Evolutionary conservation across 2,329 filamentous ascomycete species (phyloP).

Genomic region (Arachnomyces sp.): DNA sequence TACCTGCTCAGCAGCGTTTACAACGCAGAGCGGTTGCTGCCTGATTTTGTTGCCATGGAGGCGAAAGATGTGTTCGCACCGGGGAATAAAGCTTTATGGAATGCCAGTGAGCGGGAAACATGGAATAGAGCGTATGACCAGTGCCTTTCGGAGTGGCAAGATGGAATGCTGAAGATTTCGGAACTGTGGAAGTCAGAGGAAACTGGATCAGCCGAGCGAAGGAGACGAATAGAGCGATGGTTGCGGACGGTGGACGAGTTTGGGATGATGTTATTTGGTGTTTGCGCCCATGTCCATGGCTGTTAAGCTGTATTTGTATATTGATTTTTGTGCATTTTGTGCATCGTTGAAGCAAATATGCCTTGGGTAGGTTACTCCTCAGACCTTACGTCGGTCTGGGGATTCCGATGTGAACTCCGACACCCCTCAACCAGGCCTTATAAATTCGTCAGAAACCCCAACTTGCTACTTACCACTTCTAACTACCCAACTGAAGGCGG

Average conservation of each 20-base stretch:
- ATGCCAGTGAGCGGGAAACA: slow-evolving; percentile 23
- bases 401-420: too few relatives aligned
- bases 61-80: slow-evolving; percentile 40
- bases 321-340: too few relatives aligned
- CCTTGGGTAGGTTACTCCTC: too few relatives aligned
- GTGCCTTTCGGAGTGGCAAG: slow-evolving; percentile 37
- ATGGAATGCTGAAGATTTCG: slow-evolving; percentile 38
- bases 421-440: too few relatives aligned
- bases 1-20: slow-evolving; percentile 49
- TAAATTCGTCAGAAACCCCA: too few relatives aligned
- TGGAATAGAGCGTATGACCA: slow-evolving; percentile 42
- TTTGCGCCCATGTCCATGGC: slow-evolving; percentile 23
- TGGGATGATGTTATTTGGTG: slow-evolving; percentile 46
- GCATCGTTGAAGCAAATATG: too few relatives aligned
- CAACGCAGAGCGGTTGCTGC: slow-evolving; percentile 35
- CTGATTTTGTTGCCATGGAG: slow-evolving; percentile 45
- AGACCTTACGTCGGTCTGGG: too few relatives aligned
- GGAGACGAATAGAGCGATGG: slow-evolving; percentile 42
- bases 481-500: too few relatives aligned
- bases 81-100: slow-evolving; percentile 38
- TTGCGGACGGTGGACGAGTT: slow-evolving; percentile 46
- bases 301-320: slow-evolving; percentile 14
- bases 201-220: slow-evolving; percentile 22
- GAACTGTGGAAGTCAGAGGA: slow-evolving; percentile 45
- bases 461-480: too few relatives aligned